Base-by-base conservation (phyloP, 768 basidiomycete genomes). In the Macrocybe gigantea region DNA sequence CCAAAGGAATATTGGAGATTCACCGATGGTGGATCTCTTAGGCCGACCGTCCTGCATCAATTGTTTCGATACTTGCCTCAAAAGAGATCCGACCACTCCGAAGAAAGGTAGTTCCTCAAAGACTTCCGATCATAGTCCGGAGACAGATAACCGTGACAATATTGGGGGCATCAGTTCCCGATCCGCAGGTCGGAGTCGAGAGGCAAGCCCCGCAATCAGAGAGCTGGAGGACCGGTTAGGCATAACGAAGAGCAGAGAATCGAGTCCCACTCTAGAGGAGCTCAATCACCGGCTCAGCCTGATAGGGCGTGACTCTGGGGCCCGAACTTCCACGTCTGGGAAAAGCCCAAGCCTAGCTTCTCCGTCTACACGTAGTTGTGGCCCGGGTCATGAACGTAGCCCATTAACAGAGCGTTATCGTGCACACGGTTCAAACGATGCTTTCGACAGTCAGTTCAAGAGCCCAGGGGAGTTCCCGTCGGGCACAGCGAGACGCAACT, bases 11-110 rank as follows among this genome's bases (percentile, higher is more conserved):
- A 82, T 92, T 32, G 83, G 87, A 6, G 76, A 84, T 53, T 67
- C 67, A 1, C 90, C 90, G 0, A 82, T 89, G 79, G 84, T 92
- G 32, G 90, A 92, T 62, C 66, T 93, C n/a, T 67, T 88, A 9
- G 90, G 90, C 4, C 75, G 78, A 32, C 90, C 90, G 7, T 86
- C 82, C 37, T 93, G 90, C 55, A 69, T 74, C 6, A 84, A 84
- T 37, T 93, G 90, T 57, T 92, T 93, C 55, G 90, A 89, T 51
- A 80, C 60, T 35, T 89, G 86, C 58, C 70, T 90, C 41, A 79
- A 75, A 49, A 70, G 80, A 31, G 77, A 75, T 49, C 61, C 66
- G 8, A 69, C 66, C 10, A 77, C 78, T 9, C 70, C 73, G 53
- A 70, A 72, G 63, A 73, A 69, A 53, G 54, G 47, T 8, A n/a